Base-by-base conservation (phyloP, 2,329 filamentous ascomycete species). In the Emmonsia crescens region DNA sequence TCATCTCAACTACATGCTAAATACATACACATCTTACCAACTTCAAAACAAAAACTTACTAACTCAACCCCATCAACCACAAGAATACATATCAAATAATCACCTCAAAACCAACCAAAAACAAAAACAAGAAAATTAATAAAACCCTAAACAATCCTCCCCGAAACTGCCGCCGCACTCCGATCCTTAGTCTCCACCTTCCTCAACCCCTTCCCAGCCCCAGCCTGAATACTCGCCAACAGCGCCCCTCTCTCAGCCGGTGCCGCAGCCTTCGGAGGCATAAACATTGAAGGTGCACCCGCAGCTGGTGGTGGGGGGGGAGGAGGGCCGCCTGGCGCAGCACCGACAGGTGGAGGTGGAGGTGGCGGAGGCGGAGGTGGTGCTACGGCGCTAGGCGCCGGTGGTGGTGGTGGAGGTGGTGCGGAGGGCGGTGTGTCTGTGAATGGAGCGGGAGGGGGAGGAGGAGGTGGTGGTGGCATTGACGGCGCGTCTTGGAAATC, bases 141-240 rank as follows among this genome's bases (percentile, higher is more conserved):
- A n/a, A n/a, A n/a, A n/a, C 63, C 72, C 65, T 68, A 72, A 67
- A 85, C 68, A 63, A 96, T 92, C 64, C 85, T 84, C n/a, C 93
- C 93, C 27, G 90, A 89, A 62, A 86, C 80, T 59, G 85, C 74
- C 59, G 89, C 83, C 56, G 69, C 76, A 75, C 92, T 96, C 74
- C 86, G 87, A 75, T 99, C 94, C 75, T 90, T 92, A 0, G 94
- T 97, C 73, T 87, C 79, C 29, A 91, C 91, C 81, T 97, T 97
- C 80, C 83, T 91, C 71, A 99, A 78, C 2, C 85, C 76, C 75
- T 76, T 91, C 51, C 94, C 93, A 64, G 85, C 77, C 51, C 94
- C 93, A 64, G 85, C 77, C 71, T 93, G 86, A 64, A 99, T 97
- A 73, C 96, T 85, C 63, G 86, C 86, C 65, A 99, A 75, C 70